These are phyloP conservation scores for Cylindrodendrum hubeiense DNA, from an alignment of 2,329 filamentous ascomycete species.

Conservation along the genomic window DNA sequence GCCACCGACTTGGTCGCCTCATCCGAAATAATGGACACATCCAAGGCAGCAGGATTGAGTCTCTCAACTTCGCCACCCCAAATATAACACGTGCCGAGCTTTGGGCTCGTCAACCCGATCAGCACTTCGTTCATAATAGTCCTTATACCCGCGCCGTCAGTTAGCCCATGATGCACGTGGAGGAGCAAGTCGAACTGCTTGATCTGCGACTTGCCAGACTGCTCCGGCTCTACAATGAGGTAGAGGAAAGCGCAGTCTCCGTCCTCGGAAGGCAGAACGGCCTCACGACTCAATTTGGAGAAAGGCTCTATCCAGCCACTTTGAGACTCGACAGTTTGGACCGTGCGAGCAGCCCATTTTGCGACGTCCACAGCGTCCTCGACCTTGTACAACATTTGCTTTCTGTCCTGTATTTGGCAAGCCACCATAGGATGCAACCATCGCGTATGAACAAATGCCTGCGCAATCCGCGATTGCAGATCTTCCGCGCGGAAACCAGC, in stretches of 20 bases:
- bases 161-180: conserved; percentile 13
- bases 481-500: neutral
- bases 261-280: conserved; percentile 1
- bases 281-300: conserved; percentile 11
- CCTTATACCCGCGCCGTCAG: conserved; percentile 8
- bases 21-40: conserved; percentile 13
- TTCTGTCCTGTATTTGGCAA: conserved; percentile 16
- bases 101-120: neutral
- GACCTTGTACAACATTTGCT: conserved; percentile 7
- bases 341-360: conserved; percentile 12
- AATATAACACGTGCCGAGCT: neutral
- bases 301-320: conserved; percentile 3
- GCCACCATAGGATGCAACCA: conserved; percentile 12
- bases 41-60: conserved; percentile 14
- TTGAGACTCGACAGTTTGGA: neutral
- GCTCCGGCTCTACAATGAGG: conserved; percentile 1
- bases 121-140: conserved; percentile 20
- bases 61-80: conserved; percentile 16
- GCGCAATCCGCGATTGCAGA: neutral
- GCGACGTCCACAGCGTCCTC: neutral
- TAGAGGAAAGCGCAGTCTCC: conserved; percentile 21
- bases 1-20: neutral
- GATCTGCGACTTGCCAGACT: conserved; percentile 2
- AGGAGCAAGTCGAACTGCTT: conserved; percentile 18
- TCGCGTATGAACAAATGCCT: conserved; percentile 9